These are phyloP conservation scores for Penicillium salamii DNA, from an alignment of 495 filamentous ascomycete genomes.

Conservation along the genomic window DNA sequence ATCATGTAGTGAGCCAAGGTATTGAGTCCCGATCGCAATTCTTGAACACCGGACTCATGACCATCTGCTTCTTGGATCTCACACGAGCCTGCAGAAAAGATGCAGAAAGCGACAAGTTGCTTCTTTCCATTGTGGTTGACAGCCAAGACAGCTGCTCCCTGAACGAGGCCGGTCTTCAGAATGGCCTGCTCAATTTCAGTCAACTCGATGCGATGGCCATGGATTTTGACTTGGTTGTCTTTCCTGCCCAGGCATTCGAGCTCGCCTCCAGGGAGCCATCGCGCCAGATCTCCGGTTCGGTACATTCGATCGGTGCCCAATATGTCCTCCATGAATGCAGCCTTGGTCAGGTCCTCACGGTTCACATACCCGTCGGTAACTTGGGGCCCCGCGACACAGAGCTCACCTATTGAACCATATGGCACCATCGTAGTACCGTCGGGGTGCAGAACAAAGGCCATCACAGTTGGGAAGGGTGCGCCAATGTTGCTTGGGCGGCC, in stretches of 20 bases:
- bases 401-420: slow-evolving; percentile 45
- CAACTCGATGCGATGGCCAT: slow-evolving; percentile 42
- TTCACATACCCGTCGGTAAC: slow-evolving; percentile 38
- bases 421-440: slow-evolving; percentile 33
- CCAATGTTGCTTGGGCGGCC: slow-evolving; percentile 25
- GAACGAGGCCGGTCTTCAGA: slow-evolving; percentile 3
- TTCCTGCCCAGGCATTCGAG: slow-evolving; percentile 41
- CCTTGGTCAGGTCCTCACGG: slow-evolving; percentile 20
- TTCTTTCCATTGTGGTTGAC: slow-evolving; percentile 7
- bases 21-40: slow-evolving; percentile 1
- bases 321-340: slow-evolving; percentile 22
- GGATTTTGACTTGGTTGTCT: slow-evolving; percentile 47
- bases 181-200: slow-evolving; percentile 35
- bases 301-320: slow-evolving; percentile 23
- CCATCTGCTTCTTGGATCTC: not conserved
- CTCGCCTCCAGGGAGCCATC: slow-evolving; percentile 28
- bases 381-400: slow-evolving; percentile 44
- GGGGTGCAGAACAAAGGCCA: slow-evolving; percentile 20
- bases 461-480: slow-evolving; percentile 11
- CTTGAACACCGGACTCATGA: not conserved
- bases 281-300: slow-evolving; percentile 36
- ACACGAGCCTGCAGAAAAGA: not conserved
- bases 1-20: slow-evolving; percentile 2
- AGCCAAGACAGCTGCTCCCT: slow-evolving; percentile 9
- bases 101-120: slow-evolving; percentile 12